Conservation (phyloP, 352 stramenopile genomes). For the Plasmopara viticola region DNA sequence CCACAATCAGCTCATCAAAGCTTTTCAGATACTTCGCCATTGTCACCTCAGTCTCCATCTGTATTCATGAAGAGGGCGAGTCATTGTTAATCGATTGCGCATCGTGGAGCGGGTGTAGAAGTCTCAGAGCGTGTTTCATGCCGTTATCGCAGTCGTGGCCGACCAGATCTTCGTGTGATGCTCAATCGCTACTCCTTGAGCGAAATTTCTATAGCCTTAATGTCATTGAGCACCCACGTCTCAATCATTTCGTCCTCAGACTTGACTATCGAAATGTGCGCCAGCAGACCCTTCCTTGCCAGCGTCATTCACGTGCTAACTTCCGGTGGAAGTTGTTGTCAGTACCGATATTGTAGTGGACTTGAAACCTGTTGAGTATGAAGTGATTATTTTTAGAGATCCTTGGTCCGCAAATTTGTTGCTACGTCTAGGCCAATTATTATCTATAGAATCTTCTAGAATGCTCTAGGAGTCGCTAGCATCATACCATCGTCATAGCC, state of each 20-base stretch:
- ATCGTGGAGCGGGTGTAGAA: neutral
- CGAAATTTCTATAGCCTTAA: neutral
- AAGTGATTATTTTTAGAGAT: too few relatives aligned
- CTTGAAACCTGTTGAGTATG: too few relatives aligned
- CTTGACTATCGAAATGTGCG: neutral
- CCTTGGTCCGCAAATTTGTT: too few relatives aligned
- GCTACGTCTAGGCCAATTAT: too few relatives aligned
- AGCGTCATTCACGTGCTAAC: neutral
- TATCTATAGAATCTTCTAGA: too few relatives aligned
- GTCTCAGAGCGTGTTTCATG: neutral
- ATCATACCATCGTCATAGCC: too few relatives aligned
- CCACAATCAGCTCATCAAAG: neutral
- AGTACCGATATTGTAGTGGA: neutral
- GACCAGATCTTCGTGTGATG: neutral
- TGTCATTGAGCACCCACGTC: neutral
- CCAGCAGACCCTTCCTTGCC: neutral
- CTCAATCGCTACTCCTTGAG: neutral
- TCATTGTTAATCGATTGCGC: neutral
- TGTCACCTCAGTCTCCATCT: neutral
- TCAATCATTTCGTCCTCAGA: neutral
- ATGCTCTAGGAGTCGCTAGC: too few relatives aligned
- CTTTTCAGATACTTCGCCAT: neutral
- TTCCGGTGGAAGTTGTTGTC: neutral
- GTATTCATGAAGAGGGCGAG: neutral
- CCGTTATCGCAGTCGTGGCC: neutral